These are phyloP conservation scores for Colletotrichum sublineola DNA, from an alignment of 2,329 filamentous ascomycete genomes.

Conservation along the genomic window DNA sequence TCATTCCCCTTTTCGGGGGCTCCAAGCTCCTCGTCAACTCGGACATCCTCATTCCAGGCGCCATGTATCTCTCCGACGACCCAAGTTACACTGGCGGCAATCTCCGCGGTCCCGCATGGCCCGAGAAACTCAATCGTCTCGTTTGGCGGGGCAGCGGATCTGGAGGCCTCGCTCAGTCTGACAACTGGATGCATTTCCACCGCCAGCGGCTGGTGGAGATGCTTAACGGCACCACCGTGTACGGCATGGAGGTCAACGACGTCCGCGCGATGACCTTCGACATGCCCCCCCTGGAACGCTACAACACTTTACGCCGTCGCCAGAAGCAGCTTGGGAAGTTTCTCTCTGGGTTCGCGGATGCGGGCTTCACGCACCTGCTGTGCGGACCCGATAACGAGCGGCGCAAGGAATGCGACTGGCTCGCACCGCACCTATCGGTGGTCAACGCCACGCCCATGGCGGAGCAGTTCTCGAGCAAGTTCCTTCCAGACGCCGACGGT, in stretches of 20 bases:
- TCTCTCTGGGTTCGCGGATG: slow-evolving; percentile 56
- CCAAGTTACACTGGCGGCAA: slow-evolving; percentile 70
- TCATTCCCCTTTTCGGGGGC: slow-evolving; percentile 73
- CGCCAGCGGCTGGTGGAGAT: slow-evolving; percentile 79
- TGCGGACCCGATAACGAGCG: slow-evolving; percentile 49
- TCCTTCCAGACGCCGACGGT: slow-evolving; percentile 79
- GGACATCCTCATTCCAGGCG: slow-evolving; percentile 74
- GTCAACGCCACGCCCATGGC: slow-evolving; percentile 56
- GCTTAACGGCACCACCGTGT: slow-evolving; percentile 73
- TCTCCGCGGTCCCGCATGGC: slow-evolving; percentile 69
- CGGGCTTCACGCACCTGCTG: slow-evolving; percentile 58
- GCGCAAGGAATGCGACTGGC: slow-evolving; percentile 54
- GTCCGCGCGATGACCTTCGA: slow-evolving; percentile 62
- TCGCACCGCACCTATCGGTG: slow-evolving; percentile 53
- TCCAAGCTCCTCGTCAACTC: slow-evolving; percentile 74
- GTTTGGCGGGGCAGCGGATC: slow-evolving; percentile 77
- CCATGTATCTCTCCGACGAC: slow-evolving; percentile 73
- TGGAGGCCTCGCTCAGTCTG: slow-evolving; percentile 64
- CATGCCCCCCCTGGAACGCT: slow-evolving; percentile 58
- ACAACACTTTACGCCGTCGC: slow-evolving; percentile 56
- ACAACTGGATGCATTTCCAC: slow-evolving; percentile 77
- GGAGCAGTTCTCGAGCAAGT: slow-evolving; percentile 71
- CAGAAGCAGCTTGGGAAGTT: slow-evolving; percentile 56
- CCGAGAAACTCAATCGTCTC: slow-evolving; percentile 66
- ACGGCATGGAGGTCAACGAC: slow-evolving; percentile 57